Conservation (phyloP, 495 filamentous ascomycete genomes). For the Hyaloscypha variabilis region DNA sequence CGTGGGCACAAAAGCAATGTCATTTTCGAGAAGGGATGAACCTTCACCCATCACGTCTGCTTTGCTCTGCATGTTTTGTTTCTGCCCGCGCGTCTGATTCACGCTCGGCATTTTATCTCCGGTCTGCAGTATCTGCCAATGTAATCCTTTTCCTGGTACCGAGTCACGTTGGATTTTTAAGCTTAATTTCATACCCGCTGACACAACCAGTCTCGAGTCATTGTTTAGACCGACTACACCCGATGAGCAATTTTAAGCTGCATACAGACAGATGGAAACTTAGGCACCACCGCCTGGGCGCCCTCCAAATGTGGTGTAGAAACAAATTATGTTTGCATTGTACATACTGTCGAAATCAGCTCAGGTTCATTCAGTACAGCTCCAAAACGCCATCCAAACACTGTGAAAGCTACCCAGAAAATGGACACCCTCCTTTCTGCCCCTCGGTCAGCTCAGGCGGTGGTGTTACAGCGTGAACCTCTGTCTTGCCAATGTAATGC, state of each 20-base stretch:
- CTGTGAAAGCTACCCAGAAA: conserved; percentile 3
- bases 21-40: neutral
- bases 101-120: neutral
- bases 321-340: neutral
- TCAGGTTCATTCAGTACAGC: neutral
- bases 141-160: neutral
- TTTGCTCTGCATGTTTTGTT: neutral
- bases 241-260: too few relatives aligned
- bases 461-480: neutral
- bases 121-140: neutral
- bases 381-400: neutral
- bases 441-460: neutral
- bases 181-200: neutral
- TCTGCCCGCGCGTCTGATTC: neutral
- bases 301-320: too few relatives aligned
- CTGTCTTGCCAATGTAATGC: conserved; percentile 21
- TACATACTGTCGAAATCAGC: neutral
- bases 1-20: neutral
- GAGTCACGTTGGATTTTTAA: neutral
- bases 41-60: neutral
- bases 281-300: too few relatives aligned
- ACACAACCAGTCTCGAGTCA: too few relatives aligned
- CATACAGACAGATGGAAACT: too few relatives aligned
- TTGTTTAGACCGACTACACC: too few relatives aligned
- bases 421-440: conserved; percentile 8